phyloP scores from a whole-genome alignment of 75 land plant species.

The Pinus albicaulis region DNA sequence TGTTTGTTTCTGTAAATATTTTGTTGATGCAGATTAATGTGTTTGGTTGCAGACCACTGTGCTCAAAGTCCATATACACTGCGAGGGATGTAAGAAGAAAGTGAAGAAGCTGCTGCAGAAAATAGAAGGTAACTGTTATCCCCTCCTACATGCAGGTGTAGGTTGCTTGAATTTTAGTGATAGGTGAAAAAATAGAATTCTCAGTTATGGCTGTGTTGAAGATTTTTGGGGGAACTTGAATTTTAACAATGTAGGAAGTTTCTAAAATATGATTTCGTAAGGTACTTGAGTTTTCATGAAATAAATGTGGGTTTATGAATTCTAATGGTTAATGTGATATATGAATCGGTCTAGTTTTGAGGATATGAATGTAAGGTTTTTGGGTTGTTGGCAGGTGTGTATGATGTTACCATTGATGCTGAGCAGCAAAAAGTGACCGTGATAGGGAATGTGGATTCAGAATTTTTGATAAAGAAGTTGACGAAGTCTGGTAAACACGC shows the following conservation, averaged over 20 bases:
- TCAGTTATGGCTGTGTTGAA: neutral
- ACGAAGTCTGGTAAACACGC: slow-evolving; percentile 58
- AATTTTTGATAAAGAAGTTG: slow-evolving; percentile 51
- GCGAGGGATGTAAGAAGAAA: slow-evolving; percentile 67
- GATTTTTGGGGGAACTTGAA: neutral
- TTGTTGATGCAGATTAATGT: no score
- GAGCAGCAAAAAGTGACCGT: slow-evolving; percentile 68
- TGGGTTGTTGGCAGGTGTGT: slow-evolving; percentile 37
- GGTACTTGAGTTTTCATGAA: neutral
- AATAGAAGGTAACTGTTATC: slow-evolving; percentile 38
- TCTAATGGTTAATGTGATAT: neutral
- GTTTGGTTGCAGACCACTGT: slow-evolving; percentile 50
- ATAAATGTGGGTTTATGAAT: neutral
- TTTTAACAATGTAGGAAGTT: neutral
- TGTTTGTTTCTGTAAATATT: no score
- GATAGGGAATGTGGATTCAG: slow-evolving; percentile 49
- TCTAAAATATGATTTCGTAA: neutral
- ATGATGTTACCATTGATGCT: slow-evolving; percentile 37
- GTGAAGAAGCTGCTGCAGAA: slow-evolving; percentile 65
- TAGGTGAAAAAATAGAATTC: no score
- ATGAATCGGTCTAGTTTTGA: neutral
- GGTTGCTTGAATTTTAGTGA: no score
- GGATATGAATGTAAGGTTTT: no score
- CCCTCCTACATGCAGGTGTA: neutral
- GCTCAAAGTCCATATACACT: slow-evolving; percentile 67